These are phyloP conservation scores for Sporothrix mexicana DNA, from an alignment of 2,329 filamentous ascomycete genomes.

Conservation along the genomic window DNA sequence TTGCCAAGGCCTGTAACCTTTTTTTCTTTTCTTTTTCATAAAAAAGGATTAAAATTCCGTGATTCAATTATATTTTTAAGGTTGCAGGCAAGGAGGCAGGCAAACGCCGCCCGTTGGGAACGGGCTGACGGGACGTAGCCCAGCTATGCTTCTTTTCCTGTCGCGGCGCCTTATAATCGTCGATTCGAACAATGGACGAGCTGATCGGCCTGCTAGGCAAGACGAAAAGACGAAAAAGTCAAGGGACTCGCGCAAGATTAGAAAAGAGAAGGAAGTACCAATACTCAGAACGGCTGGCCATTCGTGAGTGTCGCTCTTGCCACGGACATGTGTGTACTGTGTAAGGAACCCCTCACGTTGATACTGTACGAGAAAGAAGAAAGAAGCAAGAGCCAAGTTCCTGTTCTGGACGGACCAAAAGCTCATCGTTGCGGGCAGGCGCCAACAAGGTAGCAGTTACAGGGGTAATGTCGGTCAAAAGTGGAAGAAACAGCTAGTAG, in stretches of 20 bases:
- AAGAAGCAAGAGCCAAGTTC: background rate
- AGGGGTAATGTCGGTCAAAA: background rate
- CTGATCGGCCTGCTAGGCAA: background rate
- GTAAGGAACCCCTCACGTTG: background rate
- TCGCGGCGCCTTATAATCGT: background rate
- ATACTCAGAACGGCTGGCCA: background rate
- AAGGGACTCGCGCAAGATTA: background rate
- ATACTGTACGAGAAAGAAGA: conserved; percentile 4
- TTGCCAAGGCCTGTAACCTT: background rate
- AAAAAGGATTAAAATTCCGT: too few relatives aligned
- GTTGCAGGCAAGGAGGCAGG: background rate
- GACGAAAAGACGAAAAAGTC: background rate
- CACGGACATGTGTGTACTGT: background rate
- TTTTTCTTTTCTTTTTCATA: too few relatives aligned
- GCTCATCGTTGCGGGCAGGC: background rate
- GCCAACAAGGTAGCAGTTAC: conserved; percentile 1
- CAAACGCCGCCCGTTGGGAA: background rate
- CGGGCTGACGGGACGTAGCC: background rate
- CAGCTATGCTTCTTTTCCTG: background rate
- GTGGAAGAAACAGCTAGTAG: background rate
- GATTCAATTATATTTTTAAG: background rate
- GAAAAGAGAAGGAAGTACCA: background rate
- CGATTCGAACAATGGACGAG: background rate
- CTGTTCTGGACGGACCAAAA: background rate
- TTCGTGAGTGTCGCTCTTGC: background rate